phyloP scores from a whole-genome alignment of 1,284 basidiomycete species.

The Athelia sp. region DNA sequence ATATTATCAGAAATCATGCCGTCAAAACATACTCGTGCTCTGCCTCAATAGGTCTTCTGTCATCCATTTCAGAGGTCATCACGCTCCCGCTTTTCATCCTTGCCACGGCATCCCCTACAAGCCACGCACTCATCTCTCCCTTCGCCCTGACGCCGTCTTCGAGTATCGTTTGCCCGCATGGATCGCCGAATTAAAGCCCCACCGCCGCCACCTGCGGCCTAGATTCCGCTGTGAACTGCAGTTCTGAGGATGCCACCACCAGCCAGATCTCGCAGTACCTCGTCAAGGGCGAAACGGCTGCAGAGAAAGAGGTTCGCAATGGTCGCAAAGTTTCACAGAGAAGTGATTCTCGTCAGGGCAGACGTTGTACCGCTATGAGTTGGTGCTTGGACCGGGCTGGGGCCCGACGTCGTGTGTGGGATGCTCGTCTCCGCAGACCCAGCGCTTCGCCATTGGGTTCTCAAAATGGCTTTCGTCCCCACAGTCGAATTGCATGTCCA shows the following conservation, averaged over 20 bases:
- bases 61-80: no score
- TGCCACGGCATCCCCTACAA: no score
- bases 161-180: no score
- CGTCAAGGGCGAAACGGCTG: constrained; percentile 12
- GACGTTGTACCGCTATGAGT: constrained; percentile 23
- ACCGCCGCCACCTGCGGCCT: constrained; percentile 19
- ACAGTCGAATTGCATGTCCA: constrained; percentile 16
- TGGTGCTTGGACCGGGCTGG: constrained; percentile 27
- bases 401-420: constrained; percentile 22
- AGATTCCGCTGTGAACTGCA: constrained; percentile 25
- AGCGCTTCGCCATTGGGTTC: constrained; percentile 21
- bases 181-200: no score
- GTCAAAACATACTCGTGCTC: no score
- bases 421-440: constrained; percentile 13
- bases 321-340: constrained; percentile 22
- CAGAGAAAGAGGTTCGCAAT: constrained; percentile 23
- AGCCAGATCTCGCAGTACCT: constrained; percentile 24
- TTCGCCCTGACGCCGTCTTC: no score
- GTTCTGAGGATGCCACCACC: constrained; percentile 25
- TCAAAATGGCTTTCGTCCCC: constrained; percentile 22
- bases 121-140: no score
- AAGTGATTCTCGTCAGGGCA: constrained; percentile 16
- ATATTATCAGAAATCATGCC: no score
- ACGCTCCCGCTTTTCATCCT: no score
- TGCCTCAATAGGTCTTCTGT: no score